Conservation (phyloP, 768 basidiomycete genomes). For the Leucosporidium scottii region DNA sequence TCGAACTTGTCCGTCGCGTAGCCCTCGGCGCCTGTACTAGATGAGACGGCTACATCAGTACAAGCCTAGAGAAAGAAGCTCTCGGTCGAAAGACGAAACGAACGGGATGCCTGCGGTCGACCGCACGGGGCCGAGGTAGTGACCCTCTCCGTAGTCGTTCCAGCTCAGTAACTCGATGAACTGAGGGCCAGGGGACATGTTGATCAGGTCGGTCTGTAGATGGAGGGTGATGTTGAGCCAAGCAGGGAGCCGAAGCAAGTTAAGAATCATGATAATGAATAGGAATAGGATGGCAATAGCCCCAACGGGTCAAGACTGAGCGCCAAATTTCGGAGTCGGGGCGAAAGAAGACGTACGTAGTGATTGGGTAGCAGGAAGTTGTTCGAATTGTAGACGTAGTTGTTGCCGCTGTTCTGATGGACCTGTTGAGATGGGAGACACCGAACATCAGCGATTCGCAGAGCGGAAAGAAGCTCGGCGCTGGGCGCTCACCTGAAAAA, state of each 20-base stretch:
- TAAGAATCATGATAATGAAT: too few relatives aligned
- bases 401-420: neutral
- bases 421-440: neutral
- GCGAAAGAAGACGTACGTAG: too few relatives aligned
- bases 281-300: too few relatives aligned
- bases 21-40: constrained; percentile 7
- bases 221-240: too few relatives aligned
- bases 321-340: neutral
- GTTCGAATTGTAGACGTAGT: constrained; percentile 2
- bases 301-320: too few relatives aligned
- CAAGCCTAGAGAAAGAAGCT: too few relatives aligned
- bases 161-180: constrained; percentile 12
- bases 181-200: constrained; percentile 11
- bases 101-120: neutral
- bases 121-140: constrained; percentile 9
- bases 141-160: constrained; percentile 25
- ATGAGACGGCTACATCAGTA: too few relatives aligned
- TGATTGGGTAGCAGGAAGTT: constrained; percentile 11
- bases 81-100: too few relatives aligned
- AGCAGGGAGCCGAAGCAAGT: too few relatives aligned
- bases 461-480: neutral
- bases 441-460: neutral
- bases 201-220: constrained; percentile 9
- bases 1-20: constrained; percentile 14
- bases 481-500: constrained; percentile 11